Conservation (phyloP, 148 eudicot species). For the Cornus kousa region DNA sequence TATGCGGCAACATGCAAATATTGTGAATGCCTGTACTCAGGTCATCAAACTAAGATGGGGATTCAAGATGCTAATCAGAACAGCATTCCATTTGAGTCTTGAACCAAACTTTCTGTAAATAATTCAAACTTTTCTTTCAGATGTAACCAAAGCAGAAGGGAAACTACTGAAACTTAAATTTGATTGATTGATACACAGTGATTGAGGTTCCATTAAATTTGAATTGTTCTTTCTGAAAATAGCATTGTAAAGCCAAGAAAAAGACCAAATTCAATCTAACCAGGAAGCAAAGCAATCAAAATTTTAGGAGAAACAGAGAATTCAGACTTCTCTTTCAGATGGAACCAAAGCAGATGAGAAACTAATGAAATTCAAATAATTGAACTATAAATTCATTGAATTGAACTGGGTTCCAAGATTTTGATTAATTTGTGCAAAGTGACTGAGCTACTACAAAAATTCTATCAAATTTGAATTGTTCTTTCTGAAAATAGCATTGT, state of each 20-base stretch:
- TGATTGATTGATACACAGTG: not conserved
- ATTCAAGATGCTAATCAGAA: not conserved
- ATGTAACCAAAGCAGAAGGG: slow-evolving; percentile 4
- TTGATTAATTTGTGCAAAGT: not conserved
- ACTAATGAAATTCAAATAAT: not conserved
- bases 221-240: too few species aligned
- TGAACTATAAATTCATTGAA: too few species aligned
- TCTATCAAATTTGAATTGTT: too few species aligned
- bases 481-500: not conserved
- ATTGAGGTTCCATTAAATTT: too few species aligned
- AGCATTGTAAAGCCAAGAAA: not conserved
- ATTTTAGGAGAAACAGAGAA: not conserved
- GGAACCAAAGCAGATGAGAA: not conserved
- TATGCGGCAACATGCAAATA: too few species aligned
- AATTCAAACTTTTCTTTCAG: not conserved
- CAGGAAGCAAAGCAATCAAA: not conserved
- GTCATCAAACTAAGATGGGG: not conserved
- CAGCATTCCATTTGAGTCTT: not conserved
- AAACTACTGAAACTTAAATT: not conserved
- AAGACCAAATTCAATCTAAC: not conserved
- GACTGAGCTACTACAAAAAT: not conserved
- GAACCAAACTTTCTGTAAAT: not conserved
- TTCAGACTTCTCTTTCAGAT: not conserved
- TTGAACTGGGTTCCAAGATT: not conserved
- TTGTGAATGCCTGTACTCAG: too few species aligned